Percentiles rank a stretch among this genome's conserved stretches.
Conservation (phyloP, 2,329 filamentous ascomycete genomes). For the Botrytis elliptica region DNA sequence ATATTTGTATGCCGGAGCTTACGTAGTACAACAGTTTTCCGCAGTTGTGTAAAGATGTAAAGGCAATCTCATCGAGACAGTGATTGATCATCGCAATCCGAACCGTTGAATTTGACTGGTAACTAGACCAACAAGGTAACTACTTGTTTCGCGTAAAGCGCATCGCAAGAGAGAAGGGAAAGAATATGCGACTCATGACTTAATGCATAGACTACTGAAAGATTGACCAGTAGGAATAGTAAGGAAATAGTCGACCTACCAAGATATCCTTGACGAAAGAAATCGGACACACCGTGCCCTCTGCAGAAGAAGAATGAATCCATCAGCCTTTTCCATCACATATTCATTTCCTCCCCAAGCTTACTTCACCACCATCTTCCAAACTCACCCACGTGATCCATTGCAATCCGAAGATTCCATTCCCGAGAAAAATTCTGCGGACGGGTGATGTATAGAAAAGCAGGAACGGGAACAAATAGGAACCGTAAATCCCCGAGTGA, state of each 20-base stretch:
- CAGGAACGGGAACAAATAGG: constrained; percentile 1
- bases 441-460: neutral
- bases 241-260: constrained; percentile 47
- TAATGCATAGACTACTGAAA: constrained; percentile 13
- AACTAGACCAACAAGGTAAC: constrained; percentile 17
- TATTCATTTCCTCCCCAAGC: neutral
- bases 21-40: constrained; percentile 1
- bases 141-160: constrained; percentile 8
- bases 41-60: constrained; percentile 3
- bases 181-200: constrained; percentile 17
- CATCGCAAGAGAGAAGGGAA: neutral
- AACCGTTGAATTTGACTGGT: constrained; percentile 16
- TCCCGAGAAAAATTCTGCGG: constrained; percentile 6
- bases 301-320: constrained; percentile 44
- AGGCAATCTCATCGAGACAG: neutral
- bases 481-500: neutral
- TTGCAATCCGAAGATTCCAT: constrained; percentile 1
- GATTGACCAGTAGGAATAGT: neutral
- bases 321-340: constrained; percentile 14
- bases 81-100: constrained; percentile 2
- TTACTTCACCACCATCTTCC: neutral
- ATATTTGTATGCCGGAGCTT: neutral
- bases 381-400: neutral
- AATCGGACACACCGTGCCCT: constrained; percentile 80
- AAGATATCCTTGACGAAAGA: constrained; percentile 81